phyloP scores from a whole-genome alignment of 768 basidiomycete genomes.

The Mycena epipterygia region DNA sequence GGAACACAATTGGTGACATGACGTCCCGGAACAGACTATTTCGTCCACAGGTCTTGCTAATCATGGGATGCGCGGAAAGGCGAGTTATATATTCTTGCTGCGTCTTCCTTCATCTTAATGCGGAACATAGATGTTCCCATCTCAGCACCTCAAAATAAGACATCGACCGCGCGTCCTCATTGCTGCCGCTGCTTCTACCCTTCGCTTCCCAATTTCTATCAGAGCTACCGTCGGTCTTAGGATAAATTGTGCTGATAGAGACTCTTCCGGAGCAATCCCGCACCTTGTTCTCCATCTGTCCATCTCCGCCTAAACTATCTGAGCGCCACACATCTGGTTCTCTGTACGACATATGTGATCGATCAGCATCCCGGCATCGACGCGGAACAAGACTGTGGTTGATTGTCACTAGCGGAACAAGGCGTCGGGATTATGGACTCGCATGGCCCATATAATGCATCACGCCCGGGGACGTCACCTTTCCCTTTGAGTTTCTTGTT shows the following conservation, averaged over 20 bases:
- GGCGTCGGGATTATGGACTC: neutral
- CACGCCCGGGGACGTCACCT: neutral
- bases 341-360: neutral
- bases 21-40: neutral
- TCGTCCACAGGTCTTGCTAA: neutral
- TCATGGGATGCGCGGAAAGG: neutral
- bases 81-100: neutral
- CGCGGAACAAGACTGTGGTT: neutral
- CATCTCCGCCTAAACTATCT: neutral
- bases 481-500: neutral
- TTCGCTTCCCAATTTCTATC: neutral
- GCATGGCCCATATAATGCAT: neutral
- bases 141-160: neutral
- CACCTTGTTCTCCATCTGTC: neutral
- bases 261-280: neutral
- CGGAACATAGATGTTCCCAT: neutral
- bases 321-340: neutral
- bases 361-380: neutral
- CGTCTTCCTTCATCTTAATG: neutral
- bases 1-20: neutral
- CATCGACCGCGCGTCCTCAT: neutral
- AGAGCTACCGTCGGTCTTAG: neutral
- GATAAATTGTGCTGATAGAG: neutral
- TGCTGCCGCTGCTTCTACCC: neutral
- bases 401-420: neutral